Evolutionary conservation across 2,329 filamentous ascomycete genomes (phyloP), one percentile per base, ranked within the genome.

Genomic region (Penicillium digitatum): DNA sequence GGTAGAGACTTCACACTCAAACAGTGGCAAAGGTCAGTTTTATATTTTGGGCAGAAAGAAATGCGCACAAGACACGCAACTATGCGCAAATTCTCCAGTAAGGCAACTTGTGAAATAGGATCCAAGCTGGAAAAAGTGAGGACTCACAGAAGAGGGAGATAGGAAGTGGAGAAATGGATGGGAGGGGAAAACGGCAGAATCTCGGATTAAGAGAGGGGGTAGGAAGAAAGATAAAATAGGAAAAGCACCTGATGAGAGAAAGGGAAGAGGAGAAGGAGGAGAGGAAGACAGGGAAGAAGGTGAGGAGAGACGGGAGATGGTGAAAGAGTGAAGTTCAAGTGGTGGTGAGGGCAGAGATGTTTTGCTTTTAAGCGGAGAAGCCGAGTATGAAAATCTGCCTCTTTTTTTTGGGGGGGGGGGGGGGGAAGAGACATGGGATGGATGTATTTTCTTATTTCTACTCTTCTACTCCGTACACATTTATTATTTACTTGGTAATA

Each of bases 101-200:
- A 12, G 20, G 11, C 10, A 43, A 14, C 48, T 18, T 22, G 48
- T 52, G 27, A 16, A 48, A 40, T 37, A 39, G 22, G 49, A 56
- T 47, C 38, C 38, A 8, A 48, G 32, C 31, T 42, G 32, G 40
- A 42, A 55, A 50, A 51, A 48, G 24, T 39, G 54, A 22, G 40
- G 42, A 58, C 63, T 34, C 60, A 65, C 63, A 58, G 60, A 60
- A 48, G 59, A 64, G 62, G 54, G 51, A 58, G 55, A 58, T 52
- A 26, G 50, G 50, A 63, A 60, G 63, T 64, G 63, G 63, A 64
- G 63, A 62, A 62, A 59, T 61, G 53, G 44, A 49, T 53, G 44
- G 14, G 59, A 59, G 58, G 62, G 62, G 58, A 57, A 61, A 57
- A 60, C 53, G 53, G 60, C 57, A 53, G 52, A 59, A 56, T 43